A percentile compares a stretch with the other conserved stretches of the same genome.
Conservation (phyloP, 73 alveolate species). For the Paramecium biaurelia region DNA sequence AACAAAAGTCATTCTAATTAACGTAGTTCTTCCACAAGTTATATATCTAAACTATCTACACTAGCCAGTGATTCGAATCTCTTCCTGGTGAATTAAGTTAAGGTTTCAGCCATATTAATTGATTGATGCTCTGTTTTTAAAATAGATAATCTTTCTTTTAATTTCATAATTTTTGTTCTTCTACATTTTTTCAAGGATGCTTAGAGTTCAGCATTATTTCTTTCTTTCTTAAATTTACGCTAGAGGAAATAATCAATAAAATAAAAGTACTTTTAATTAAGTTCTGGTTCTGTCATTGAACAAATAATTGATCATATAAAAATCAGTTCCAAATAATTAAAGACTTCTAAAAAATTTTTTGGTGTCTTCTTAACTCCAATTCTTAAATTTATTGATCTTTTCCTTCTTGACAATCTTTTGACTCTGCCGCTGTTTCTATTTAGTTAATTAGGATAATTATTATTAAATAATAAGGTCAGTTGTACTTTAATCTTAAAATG, state of each 20-base stretch:
- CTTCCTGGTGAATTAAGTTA: neutral
- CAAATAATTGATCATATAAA: neutral
- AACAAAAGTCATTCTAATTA: constrained; percentile 3
- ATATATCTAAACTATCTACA: neutral
- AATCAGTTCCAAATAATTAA: neutral
- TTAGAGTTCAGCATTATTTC: constrained; percentile 1
- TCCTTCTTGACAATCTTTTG: neutral
- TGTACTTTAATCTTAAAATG: neutral
- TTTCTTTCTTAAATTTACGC: constrained; percentile 3
- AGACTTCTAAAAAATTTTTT: constrained; percentile 5
- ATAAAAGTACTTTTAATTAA: neutral
- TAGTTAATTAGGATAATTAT: neutral
- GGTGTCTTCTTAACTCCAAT: constrained; percentile 17
- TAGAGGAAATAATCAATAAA: neutral
- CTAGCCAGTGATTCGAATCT: constrained; percentile 19
- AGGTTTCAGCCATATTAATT: neutral
- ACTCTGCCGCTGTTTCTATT: constrained; percentile 4
- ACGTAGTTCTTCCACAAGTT: constrained; percentile 2
- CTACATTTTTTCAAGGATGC: neutral
- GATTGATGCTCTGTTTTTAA: neutral
- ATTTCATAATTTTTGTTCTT: neutral
- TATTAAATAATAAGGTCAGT: neutral
- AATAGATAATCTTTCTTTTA: neutral
- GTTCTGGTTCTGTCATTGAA: neutral
- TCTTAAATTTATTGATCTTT: neutral